Conservation (phyloP, 352 stramenopile species). For the Aphanomyces invadans region DNA sequence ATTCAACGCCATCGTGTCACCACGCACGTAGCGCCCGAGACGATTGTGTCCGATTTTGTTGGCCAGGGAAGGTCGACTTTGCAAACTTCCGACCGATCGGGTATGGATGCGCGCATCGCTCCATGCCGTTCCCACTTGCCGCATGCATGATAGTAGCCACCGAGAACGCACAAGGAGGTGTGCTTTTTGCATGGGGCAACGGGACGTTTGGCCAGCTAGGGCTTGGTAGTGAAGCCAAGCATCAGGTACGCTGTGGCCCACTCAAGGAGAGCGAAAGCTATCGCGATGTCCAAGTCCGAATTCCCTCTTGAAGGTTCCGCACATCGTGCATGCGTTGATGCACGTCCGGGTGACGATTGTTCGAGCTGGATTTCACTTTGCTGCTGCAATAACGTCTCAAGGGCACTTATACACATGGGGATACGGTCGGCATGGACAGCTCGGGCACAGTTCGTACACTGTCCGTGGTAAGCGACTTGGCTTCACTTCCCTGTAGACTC, state of each 20-base stretch:
- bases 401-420: conserved; percentile 56
- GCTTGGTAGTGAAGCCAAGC: conserved; percentile 26
- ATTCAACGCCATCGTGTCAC: neutral
- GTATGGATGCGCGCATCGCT: too few species aligned
- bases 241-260: neutral
- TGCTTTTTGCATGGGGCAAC: conserved; percentile 51
- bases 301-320: too few species aligned
- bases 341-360: conserved; percentile 34
- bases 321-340: conserved; percentile 23
- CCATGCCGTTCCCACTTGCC: neutral
- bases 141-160: neutral
- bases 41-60: neutral
- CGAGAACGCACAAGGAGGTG: conserved; percentile 25
- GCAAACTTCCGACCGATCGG: neutral
- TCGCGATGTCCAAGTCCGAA: conserved; percentile 29
- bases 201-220: conserved; percentile 52
- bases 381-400: conserved; percentile 33
- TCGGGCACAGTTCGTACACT: conserved; percentile 31
- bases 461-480: neutral
- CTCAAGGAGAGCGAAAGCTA: conserved; percentile 22
- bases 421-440: conserved; percentile 45
- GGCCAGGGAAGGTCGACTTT: neutral
- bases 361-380: conserved; percentile 58
- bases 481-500: conserved; percentile 22
- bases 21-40: conserved; percentile 16